Evolutionary conservation across 1,284 basidiomycete genomes (phyloP).

Genomic region (Ceratobasidium sp.): DNA sequence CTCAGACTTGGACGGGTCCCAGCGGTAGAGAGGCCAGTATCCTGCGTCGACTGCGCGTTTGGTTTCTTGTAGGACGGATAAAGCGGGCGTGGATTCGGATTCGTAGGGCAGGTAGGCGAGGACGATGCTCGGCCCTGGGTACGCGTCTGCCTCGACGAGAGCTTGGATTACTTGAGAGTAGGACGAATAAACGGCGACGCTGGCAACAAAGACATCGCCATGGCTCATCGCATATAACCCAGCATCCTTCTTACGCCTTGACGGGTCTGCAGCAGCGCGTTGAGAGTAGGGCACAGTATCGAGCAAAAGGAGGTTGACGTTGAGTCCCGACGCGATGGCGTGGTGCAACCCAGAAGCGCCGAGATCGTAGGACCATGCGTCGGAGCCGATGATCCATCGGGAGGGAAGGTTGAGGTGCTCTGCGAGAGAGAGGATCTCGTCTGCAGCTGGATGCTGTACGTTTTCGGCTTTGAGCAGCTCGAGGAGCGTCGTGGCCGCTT

Average conservation of each 20-base stretch:
- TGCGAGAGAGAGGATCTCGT: slow-evolving; percentile 67
- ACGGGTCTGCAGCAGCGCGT: slow-evolving; percentile 74
- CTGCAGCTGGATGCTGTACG: slow-evolving; percentile 59
- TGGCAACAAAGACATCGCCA: slow-evolving; percentile 95
- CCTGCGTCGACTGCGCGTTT: slow-evolving; percentile 96
- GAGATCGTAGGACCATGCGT: slow-evolving; percentile 97
- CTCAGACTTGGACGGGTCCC: slow-evolving; percentile 88
- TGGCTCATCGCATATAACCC: slow-evolving; percentile 99
- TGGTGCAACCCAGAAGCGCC: slow-evolving; percentile 97
- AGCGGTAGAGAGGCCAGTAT: slow-evolving; percentile 98
- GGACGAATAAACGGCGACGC: slow-evolving; percentile 94
- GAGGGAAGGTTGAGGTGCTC: slow-evolving; percentile 73
- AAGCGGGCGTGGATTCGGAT: slow-evolving; percentile 77
- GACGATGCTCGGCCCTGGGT: slow-evolving; percentile 90
- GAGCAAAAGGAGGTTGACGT: slow-evolving; percentile 96
- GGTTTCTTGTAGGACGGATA: slow-evolving; percentile 94
- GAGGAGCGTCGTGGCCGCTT: slow-evolving; percentile 9
- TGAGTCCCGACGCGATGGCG: slow-evolving; percentile 87
- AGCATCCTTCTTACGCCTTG: slow-evolving; percentile 89
- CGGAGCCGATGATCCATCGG: slow-evolving; percentile 97
- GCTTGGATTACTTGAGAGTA: slow-evolving; percentile 96
- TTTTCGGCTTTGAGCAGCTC: slow-evolving; percentile 29
- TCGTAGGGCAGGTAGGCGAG: slow-evolving; percentile 95
- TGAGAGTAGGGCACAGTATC: slow-evolving; percentile 90
- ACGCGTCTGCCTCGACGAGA: slow-evolving; percentile 90